Conservation (phyloP, 257 asterid species). For the Agastache rugosa region DNA sequence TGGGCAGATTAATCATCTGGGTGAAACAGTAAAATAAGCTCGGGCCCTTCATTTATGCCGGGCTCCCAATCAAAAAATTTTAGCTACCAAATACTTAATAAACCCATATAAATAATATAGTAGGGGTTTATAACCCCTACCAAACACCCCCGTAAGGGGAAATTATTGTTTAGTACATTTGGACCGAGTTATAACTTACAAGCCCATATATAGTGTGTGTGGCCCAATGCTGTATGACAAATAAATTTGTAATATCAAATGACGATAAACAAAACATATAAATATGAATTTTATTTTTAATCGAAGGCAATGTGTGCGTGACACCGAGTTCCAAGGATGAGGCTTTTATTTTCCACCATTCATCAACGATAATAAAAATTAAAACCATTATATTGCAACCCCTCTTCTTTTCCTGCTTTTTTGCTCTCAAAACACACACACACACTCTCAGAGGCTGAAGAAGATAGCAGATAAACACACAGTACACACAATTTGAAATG, state of each 20-base stretch:
- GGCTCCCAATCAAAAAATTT: no score
- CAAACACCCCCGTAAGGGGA: no score
- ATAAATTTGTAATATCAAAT: neutral
- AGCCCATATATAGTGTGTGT: no score
- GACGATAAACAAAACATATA: neutral
- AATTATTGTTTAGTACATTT: no score
- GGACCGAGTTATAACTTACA: no score
- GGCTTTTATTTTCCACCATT: conserved; percentile 80
- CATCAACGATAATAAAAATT: conserved; percentile 56
- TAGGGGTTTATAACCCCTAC: no score
- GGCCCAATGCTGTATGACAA: no score
- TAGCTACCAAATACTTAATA: no score
- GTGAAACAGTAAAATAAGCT: no score
- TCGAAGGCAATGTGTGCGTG: neutral
- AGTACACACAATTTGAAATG: conserved; percentile 40
- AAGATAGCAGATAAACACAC: conserved; percentile 5
- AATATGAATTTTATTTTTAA: neutral
- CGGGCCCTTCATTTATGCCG: no score
- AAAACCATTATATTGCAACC: conserved; percentile 23
- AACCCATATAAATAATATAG: no score
- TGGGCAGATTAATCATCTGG: no score
- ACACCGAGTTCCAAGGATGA: conserved; percentile 50
- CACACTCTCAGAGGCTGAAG: neutral
- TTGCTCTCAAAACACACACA: conserved; percentile 12
- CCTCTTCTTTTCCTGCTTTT: conserved; percentile 17